phyloP scores from a whole-genome alignment of 805 yeast genomes.

The Yamadazyma olivae region DNA sequence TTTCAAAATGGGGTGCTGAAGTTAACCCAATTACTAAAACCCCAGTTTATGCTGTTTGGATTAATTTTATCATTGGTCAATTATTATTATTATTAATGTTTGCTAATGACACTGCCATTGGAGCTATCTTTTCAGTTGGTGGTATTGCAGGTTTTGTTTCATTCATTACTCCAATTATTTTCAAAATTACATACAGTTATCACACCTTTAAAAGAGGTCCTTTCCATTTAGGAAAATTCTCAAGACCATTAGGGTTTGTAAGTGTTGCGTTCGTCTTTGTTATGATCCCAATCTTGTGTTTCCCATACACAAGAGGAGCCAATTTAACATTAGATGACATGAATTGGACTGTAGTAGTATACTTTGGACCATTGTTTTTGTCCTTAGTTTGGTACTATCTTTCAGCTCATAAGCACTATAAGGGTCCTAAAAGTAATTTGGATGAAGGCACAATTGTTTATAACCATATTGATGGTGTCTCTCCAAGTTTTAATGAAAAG shows the following conservation, averaged over 20 bases:
- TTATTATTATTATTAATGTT: slow-evolving; percentile 54
- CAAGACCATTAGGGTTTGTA: slow-evolving; percentile 47
- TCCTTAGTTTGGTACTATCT: slow-evolving; percentile 48
- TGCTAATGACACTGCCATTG: slow-evolving; percentile 64
- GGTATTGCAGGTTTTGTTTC: slow-evolving; percentile 69
- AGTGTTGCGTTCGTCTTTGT: slow-evolving; percentile 48
- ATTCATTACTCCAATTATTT: slow-evolving; percentile 59
- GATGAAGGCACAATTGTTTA: slow-evolving; percentile 31
- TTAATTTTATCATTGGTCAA: slow-evolving; percentile 54
- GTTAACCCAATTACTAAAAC: slow-evolving; percentile 55
- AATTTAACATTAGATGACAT: slow-evolving; percentile 39
- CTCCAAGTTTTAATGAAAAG: slow-evolving; percentile 2
- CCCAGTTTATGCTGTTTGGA: slow-evolving; percentile 64
- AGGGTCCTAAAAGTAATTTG: slow-evolving; percentile 57
- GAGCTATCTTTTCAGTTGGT: slow-evolving; percentile 70
- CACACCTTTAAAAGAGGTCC: slow-evolving; percentile 60
- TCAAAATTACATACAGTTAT: slow-evolving; percentile 54
- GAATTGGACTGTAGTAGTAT: slow-evolving; percentile 67
- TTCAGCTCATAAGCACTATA: slow-evolving; percentile 58
- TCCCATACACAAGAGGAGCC: slow-evolving; percentile 43
- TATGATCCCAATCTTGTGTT: slow-evolving; percentile 60
- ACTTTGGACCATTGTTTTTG: slow-evolving; percentile 55
- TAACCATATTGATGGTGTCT: slow-evolving; percentile 10
- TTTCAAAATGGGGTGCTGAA: slow-evolving; percentile 42
- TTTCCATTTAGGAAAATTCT: slow-evolving; percentile 57